Base-by-base conservation (phyloP, 352 stramenopile genomes). In the Ophiocytium majus region DNA sequence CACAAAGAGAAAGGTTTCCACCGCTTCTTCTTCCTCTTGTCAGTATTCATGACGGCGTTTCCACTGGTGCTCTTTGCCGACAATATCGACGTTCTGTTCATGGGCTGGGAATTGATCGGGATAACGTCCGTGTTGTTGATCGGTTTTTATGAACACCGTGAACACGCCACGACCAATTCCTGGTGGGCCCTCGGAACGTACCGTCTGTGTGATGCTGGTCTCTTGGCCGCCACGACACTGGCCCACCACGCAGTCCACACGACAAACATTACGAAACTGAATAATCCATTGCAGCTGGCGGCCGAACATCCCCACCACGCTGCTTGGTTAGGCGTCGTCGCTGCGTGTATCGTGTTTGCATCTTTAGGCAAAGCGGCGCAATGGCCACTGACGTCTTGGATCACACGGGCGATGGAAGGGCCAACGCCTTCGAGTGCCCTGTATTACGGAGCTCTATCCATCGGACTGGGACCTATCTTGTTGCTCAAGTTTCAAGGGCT, bases 371-470 rank as follows among this genome's bases (percentile, higher is more conserved):
- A 71, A 71, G 57, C 57, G 19, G 57, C 19, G 23, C 57, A 71
- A 28, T 28, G 23, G 23, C 57, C 57, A 28, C 23, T 71, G 57
- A 23, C 57, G 23, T 71, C 57, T 28, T 71, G 57, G 57, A 23
- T 71, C 28, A 23, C 57, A 28, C 23, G 19, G 57, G 57, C 57
- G 57, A 71, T 71, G 57, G 57, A 71, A 71, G 57, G 57, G 57
- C 57, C 57, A 71, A 71, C 57, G 23, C 57, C 57, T 28, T 71
- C 57, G 57, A 71, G 57, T 71, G 57, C 57, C 19, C 23, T 71
- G 23, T 71, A 23, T 28, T 71, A 71, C 28, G 57, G 57, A 23
- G 57, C 57, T 71, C 57, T 71, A 23, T 71, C 57, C 57, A 28
- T 71, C 28, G 19, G 28, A 23, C 57, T 71, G 19, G 57, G 57